Base-by-base conservation (phyloP, 176 grass and related monocot genomes). In the Bonia amplexicaulis region DNA sequence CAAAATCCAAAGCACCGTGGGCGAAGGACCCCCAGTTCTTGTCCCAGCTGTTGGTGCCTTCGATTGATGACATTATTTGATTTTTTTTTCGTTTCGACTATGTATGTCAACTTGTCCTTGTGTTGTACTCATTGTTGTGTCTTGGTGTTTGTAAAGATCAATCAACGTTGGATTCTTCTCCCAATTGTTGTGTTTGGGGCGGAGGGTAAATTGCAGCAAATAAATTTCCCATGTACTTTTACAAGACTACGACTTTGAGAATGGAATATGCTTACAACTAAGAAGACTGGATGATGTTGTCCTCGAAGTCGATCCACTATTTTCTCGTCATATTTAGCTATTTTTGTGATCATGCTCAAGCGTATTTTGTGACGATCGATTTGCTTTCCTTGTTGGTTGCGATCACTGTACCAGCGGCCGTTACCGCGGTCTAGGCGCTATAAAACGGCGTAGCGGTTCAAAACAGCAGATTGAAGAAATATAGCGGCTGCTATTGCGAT, bases 21-120 rank as follows among this genome's bases (percentile, higher is more conserved):
- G 53, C 49, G 49, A 14, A 52, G 77, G 51, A 42, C 62, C 84
- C 22, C 75, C 79, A 17, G 51, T 82, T 53, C 75, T 90, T 71
- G 80, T 90, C 69, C 89, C 74, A 52, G 9, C 89, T 15, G 80
- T 87, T 26, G 59, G 79, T 53, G 89, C 74, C 62, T 75, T 90
- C 9, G 22, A 75, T 12, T 90, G 89, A 90, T 71, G 75, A 54
- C 41, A 23, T 16, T 55, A 41, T 52, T 52, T 1, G n/a, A n/a
- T n/a, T n/a, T n/a, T n/a, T 49, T 41, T 2, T 68, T 86, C 65
- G 61, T 53, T 55, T 26, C 53, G 37, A 71, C 68, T 8, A 12
- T 48, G 9, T 51, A 12, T 48, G 9, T 51, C 39, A 73, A 37
- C 49, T 16, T 79, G 22, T 39, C 9, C 54, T 9, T 71, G 44